phyloP scores from a whole-genome alignment of 140 eudicot species.

The Anethum foeniculum region DNA sequence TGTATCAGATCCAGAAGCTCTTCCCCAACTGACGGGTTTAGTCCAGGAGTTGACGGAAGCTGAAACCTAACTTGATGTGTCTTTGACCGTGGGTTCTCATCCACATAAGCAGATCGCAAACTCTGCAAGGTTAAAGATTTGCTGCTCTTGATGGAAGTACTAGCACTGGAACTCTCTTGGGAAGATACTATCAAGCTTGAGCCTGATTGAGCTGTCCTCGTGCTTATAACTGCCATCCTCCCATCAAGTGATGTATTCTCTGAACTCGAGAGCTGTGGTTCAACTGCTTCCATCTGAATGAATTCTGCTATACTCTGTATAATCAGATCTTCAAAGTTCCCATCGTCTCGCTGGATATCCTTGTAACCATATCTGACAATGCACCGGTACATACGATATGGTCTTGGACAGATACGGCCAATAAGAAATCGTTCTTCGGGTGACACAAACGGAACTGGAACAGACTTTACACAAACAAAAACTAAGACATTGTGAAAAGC shows the following conservation, averaged over 20 bases:
- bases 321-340: conserved; percentile 71
- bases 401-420: conserved; percentile 93
- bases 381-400: conserved; percentile 92
- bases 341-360: conserved; percentile 77
- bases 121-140: conserved; percentile 66
- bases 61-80: conserved; percentile 64
- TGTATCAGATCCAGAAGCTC: conserved; percentile 69
- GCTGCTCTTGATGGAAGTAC: conserved; percentile 45
- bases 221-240: conserved; percentile 92
- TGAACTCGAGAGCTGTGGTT: conserved; percentile 56
- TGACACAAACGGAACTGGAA: conserved; percentile 77
- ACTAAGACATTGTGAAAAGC: conserved; percentile 87
- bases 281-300: conserved; percentile 89
- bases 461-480: conserved; percentile 86
- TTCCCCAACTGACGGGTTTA: conserved; percentile 51
- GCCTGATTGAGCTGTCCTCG: conserved; percentile 27
- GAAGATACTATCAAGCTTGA: conserved; percentile 22
- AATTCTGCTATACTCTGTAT: conserved; percentile 87
- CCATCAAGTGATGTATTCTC: conserved; percentile 67
- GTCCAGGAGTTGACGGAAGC: conserved; percentile 43
- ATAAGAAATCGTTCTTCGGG: conserved; percentile 90
- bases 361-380: conserved; percentile 87
- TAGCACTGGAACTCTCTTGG: conserved; percentile 16
- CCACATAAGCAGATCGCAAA: conserved; percentile 59
- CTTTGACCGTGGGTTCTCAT: conserved; percentile 59